Base-by-base conservation (phyloP, 805 yeast genomes). In the Brettanomyces bruxellensis region DNA sequence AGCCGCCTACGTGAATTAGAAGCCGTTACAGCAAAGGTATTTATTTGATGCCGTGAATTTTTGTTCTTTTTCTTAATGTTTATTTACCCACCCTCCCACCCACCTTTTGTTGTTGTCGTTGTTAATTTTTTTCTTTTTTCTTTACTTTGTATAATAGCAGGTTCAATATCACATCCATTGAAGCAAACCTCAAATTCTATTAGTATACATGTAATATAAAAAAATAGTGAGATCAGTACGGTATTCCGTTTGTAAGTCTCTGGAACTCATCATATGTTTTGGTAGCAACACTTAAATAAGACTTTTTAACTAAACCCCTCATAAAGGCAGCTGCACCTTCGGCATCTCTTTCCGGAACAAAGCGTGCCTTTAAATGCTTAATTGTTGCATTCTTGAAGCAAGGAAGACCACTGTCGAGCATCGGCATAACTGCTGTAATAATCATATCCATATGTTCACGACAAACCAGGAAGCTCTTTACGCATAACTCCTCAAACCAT, bases 241-340 rank as follows among this genome's bases (percentile, higher is more conserved):
- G 99, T 63, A 93, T 93, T 48, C 99, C 99, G 58, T 93, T 93
- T 35, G 99, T 93, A 54, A 93, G 64, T 58, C 95, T 74, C 67
- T 93, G 99, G 79, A 93, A 93, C 68, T 90, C 97, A 61, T 93
- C 99, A 65, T 93, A 93, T 22, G 96, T 98, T 60, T 83, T 86
- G 34, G 99, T 93, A 59, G 83, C 88, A 57, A 79, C 68, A 66
- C 95, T 85, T 64, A 91, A 98, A 64, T 80, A 84, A 48, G 95
- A 81, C 68, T 83, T 85, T 52, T 71, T 73, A 51, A 93, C 82
- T 66, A 93, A 74, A 2, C 79, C 75, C 51, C 86, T 75, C 80
- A 93, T 84, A 54, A 73, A 78, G 34, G 70, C 58, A 8, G 95
- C 88, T 6, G 97, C 97, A 42, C 91, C 96, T 47, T 78, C 81